Evolutionary conservation across 768 basidiomycete genomes (phyloP).

Genomic region (Rhizopogon vesiculosus): DNA sequence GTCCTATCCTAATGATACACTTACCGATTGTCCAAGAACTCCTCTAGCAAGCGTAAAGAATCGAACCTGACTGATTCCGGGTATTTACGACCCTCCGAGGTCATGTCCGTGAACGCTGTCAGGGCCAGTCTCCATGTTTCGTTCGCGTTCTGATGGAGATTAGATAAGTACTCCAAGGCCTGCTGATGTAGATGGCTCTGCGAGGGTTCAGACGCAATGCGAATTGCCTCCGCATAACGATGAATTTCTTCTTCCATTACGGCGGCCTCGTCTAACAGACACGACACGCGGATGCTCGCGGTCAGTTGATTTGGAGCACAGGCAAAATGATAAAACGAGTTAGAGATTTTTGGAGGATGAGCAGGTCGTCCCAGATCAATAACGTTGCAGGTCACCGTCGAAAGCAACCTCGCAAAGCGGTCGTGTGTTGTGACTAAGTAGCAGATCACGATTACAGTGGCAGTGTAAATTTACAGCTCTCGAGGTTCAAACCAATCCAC

Average conservation of each 20-base stretch:
- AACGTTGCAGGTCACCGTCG: background rate
- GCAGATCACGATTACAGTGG: constrained; percentile 1
- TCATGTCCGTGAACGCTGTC: constrained; percentile 62
- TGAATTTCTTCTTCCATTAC: constrained; percentile 73
- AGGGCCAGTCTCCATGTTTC: constrained; percentile 81
- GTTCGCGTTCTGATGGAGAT: constrained; percentile 69
- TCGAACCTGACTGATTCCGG: constrained; percentile 73
- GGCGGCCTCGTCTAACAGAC: constrained; percentile 10
- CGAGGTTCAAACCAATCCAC: background rate
- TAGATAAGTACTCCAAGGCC: constrained; percentile 78
- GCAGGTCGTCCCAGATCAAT: background rate
- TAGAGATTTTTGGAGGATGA: background rate
- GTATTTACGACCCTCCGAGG: constrained; percentile 64
- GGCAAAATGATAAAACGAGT: background rate
- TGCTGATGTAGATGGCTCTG: constrained; percentile 74
- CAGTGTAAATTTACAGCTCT: background rate
- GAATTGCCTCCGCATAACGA: constrained; percentile 79
- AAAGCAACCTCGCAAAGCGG: background rate
- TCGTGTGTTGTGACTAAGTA: background rate
- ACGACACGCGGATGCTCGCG: constrained; percentile 15
- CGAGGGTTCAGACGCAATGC: constrained; percentile 79
- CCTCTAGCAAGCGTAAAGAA: constrained; percentile 74
- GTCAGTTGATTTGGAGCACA: background rate
- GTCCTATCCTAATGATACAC: constrained; percentile 22
- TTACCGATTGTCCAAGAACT: constrained; percentile 80